Conservation (phyloP, 2,329 filamentous ascomycete species). For the Colletotrichum sp. region DNA sequence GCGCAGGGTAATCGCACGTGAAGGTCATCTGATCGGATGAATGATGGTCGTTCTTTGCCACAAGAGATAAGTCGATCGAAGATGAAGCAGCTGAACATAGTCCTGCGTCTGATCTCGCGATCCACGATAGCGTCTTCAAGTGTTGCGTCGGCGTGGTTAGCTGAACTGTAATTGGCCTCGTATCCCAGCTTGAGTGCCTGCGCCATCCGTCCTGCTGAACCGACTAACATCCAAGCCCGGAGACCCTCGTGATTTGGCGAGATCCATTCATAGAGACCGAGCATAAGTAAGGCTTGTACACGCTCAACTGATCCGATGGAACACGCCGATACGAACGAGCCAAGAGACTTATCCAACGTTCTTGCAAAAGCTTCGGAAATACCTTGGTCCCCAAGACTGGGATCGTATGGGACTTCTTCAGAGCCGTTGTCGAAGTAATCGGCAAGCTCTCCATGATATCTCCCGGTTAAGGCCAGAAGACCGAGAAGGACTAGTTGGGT, state of each 20-base stretch:
- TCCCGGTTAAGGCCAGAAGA: conserved; percentile 70
- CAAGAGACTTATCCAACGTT: conserved; percentile 57
- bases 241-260: conserved; percentile 60
- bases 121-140: conserved; percentile 30
- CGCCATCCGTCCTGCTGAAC: conserved; percentile 67
- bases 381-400: conserved; percentile 24
- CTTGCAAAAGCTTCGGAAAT: conserved; percentile 70
- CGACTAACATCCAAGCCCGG: conserved; percentile 70
- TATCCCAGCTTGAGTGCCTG: conserved; percentile 67
- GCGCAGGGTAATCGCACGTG: conserved; percentile 71
- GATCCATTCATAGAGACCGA: conserved; percentile 74
- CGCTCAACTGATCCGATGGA: conserved; percentile 62
- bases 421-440: background rate
- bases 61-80: conserved; percentile 72
- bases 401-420: conserved; percentile 26
- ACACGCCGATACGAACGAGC: conserved; percentile 49
- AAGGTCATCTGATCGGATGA: conserved; percentile 63
- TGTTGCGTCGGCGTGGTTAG: background rate
- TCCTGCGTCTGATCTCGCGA: conserved; percentile 68
- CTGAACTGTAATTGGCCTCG: conserved; percentile 43
- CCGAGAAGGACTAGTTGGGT: conserved; percentile 65
- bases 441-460: conserved; percentile 61
- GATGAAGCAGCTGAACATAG: conserved; percentile 77
- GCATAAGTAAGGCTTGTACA: conserved; percentile 72
- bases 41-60: conserved; percentile 66